Conservation (phyloP, 2,329 filamentous ascomycete species). For the Fusarium odoratissimum region DNA sequence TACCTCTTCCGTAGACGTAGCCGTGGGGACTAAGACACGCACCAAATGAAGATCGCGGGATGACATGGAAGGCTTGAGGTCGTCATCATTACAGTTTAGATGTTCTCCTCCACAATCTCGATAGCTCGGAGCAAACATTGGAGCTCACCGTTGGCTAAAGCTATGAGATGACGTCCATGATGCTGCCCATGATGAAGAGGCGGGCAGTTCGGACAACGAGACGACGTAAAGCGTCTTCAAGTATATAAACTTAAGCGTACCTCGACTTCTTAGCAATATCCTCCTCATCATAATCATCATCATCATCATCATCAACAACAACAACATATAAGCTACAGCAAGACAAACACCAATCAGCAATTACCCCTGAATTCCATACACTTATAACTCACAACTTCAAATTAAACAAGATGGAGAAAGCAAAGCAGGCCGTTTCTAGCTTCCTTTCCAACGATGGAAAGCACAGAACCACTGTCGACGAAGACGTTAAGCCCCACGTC, state of each 20-base stretch:
- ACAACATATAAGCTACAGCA: not conserved
- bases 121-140: not conserved
- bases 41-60: slow-evolving; percentile 34
- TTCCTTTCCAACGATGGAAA: slow-evolving; percentile 72
- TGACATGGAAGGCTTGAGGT: slow-evolving; percentile 38
- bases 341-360: not conserved
- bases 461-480: slow-evolving; percentile 77
- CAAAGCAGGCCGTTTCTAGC: slow-evolving; percentile 69
- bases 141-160: slow-evolving; percentile 9
- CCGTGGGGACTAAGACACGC: slow-evolving; percentile 4
- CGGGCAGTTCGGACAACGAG: not conserved
- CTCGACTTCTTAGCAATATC: not conserved
- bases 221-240: not conserved
- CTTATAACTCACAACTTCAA: not conserved
- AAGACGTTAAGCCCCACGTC: slow-evolving; percentile 70
- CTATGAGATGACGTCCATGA: slow-evolving; percentile 33
- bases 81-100: slow-evolving; percentile 1
- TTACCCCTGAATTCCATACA: not conserved
- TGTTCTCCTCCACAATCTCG: not conserved
- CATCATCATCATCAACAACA: not conserved
- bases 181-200: slow-evolving; percentile 16
- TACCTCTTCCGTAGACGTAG: not conserved
- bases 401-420: slow-evolving; percentile 67
- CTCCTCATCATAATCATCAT: not conserved
- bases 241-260: slow-evolving; percentile 26